phyloP scores from a whole-genome alignment of 2,329 filamentous ascomycete genomes.

The Aureobasidium sp. region DNA sequence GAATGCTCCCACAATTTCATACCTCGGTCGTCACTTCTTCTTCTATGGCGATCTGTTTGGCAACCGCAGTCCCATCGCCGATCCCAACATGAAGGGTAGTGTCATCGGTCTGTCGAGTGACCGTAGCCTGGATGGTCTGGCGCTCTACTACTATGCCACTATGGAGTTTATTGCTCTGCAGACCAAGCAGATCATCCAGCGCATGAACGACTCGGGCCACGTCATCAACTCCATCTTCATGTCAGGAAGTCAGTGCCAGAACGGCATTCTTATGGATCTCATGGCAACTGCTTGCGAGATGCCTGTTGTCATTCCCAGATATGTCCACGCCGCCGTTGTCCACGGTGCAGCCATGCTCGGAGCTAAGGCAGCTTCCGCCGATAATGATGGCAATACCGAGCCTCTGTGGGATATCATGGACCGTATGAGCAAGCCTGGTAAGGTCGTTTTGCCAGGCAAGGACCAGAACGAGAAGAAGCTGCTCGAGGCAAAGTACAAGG shows the following conservation, averaged over 20 bases:
- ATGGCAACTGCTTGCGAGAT: constrained; percentile 85
- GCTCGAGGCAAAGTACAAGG: constrained; percentile 80
- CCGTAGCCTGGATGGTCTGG: constrained; percentile 78
- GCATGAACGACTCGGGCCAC: constrained; percentile 89
- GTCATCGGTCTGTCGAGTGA: constrained; percentile 83
- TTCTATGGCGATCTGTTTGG: constrained; percentile 98
- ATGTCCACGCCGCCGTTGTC: constrained; percentile 91
- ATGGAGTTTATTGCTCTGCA: constrained; percentile 98
- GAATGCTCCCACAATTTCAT: constrained; percentile 69
- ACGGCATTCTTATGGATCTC: constrained; percentile 82
- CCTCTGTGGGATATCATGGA: constrained; percentile 96
- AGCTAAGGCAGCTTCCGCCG: constrained; percentile 87
- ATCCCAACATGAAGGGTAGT: constrained; percentile 85
- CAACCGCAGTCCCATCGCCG: constrained; percentile 88
- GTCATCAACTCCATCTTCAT: constrained; percentile 91
- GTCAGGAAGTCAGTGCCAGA: constrained; percentile 97
- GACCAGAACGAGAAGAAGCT: constrained; percentile 70
- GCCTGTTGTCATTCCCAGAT: constrained; percentile 87
- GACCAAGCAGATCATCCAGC: constrained; percentile 87
- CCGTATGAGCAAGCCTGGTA: constrained; percentile 89
- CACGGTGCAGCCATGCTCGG: constrained; percentile 98
- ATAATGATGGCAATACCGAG: constrained; percentile 70
- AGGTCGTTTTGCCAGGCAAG: constrained; percentile 66
- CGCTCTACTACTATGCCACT: constrained; percentile 87
- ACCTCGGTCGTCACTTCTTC: constrained; percentile 89